Evolutionary conservation across 2,329 filamentous ascomycete species (phyloP), one percentile per base, ranked within the genome.

Genomic region (Penicillium sp.): DNA sequence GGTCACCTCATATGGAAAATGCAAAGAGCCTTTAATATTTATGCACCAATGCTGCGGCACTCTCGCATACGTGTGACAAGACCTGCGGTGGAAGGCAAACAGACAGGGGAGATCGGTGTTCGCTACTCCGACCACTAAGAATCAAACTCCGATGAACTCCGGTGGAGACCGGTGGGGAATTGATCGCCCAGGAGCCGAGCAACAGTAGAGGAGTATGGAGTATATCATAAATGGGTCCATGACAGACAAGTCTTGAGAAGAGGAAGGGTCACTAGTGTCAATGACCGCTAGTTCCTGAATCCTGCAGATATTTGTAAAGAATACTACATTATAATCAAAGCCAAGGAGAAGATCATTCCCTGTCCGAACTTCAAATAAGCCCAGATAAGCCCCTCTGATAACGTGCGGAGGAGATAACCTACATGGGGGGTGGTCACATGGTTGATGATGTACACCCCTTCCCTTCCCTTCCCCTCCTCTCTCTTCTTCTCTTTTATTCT

Each of bases 371-470:
- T n/a, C n/a, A n/a, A 18, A 33, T 11, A 19, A 13, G 38, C 40
- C 40, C 22, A 45, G 47, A 49, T 49, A 49, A 49, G 47, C 47
- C 47, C 46, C 47, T 46, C 47, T 37, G 47, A 64, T 63, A 64
- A 64, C 54, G 55, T 65, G 64, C 63, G 64, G 63, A 60, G 64
- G 43, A 42, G 41, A 47, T 55, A 63, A 52, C 59, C 63, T 61
- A 64, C 62, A 61, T 62, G 61, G 49, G 22, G 7, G 19, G 19
- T 3, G 19, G 22, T 25, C 22, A 25, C 22, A 25, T 25, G 22
- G 22, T 25, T 27, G 22, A 45, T 46, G 39, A 45, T 36, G 25
- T 28, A 34, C 19, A 30, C 36, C 49, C 27, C 43, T 31, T 39
- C 5, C n/a, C n/a, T n/a, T 41, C 33, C 33, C 14, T 18, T 22